Evolutionary conservation across 768 basidiomycete genomes (phyloP).

Genomic region (Boletus rubescentipes): DNA sequence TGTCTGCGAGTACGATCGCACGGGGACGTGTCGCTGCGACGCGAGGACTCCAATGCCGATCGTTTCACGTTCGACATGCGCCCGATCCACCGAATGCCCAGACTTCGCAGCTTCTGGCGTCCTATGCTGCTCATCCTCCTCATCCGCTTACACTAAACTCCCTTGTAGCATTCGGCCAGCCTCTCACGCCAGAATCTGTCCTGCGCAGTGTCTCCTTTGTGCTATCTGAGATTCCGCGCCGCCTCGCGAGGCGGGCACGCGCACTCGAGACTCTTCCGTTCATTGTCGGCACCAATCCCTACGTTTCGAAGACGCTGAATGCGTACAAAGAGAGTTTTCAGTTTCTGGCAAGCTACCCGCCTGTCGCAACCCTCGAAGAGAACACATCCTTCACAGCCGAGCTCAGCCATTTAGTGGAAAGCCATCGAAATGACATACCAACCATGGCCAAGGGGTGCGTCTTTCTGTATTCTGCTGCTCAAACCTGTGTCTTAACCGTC

Average conservation of each 20-base stretch:
- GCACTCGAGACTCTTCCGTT: constrained; percentile 77
- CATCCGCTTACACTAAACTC: constrained; percentile 70
- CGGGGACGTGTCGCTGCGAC: neutral
- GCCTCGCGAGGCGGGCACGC: constrained; percentile 71
- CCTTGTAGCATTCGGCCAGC: constrained; percentile 73
- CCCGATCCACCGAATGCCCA: constrained; percentile 53
- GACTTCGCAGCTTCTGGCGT: constrained; percentile 57
- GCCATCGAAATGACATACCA: constrained; percentile 86
- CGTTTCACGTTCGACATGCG: constrained; percentile 36
- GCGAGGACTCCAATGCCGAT: constrained; percentile 13
- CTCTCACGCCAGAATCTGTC: constrained; percentile 67
- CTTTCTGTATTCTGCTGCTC: constrained; percentile 3
- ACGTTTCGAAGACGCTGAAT: constrained; percentile 68
- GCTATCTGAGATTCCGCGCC: constrained; percentile 72
- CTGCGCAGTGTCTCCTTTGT: constrained; percentile 74
- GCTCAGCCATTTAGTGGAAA: constrained; percentile 68
- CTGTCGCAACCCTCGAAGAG: constrained; percentile 63
- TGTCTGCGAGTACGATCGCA: constrained; percentile 6
- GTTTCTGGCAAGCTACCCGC: constrained; percentile 64
- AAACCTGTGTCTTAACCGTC: neutral
- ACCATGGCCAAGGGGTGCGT: constrained; percentile 84
- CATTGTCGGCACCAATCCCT: constrained; percentile 88
- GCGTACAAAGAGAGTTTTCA: constrained; percentile 70
- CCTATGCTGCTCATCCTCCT: constrained; percentile 62
- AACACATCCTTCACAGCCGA: constrained; percentile 67